Base-by-base conservation (phyloP, 768 basidiomycete species). In the Boletus sp. region DNA sequence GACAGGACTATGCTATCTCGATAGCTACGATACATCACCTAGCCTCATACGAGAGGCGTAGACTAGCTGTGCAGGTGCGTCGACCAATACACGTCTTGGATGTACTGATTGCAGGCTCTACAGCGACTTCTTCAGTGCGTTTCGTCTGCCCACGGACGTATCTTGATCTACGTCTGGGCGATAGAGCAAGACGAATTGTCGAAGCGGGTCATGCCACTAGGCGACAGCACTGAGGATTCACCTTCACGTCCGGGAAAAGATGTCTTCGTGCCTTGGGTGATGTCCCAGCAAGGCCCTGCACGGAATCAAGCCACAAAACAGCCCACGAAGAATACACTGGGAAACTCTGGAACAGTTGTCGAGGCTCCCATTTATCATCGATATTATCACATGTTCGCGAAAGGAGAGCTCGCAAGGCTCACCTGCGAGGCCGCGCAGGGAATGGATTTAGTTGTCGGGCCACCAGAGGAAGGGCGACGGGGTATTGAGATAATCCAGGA, bases 1-100 rank as follows among this genome's bases (percentile, higher is more conserved):
- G n/a, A 19, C 61, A 98, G 95, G 93, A 98, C 75, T 97, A 93
- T 63, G 90, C 90, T 2, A 94, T 99, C 46, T 97, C 95, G 5
- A 95, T 99, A 58, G 97, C 97, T 27, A 98, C 96, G 2, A 91
- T 98, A 43, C 97, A 99, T 64, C 97, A 99, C 70, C 79, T 99
- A 6, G 85, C 93, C 4, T 96, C 93, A 0, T 77, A 79, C 10
- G 78, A 80, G 51, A 81, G 97, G 33, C 80, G 97, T 19, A 79
- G 76, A 57, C 67, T 76, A 17, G 87, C 93, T 2, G 81, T 98
- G 8, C 77, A 91, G 79, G 93, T 90, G 57, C 32, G 72, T 64
- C 38, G 9, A 33, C 21, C 17, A 14, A 45, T 14, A 42, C 3
- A 2, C 13, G 39, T 50, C 46, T 44, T 38, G 27, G 32, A 35